phyloP scores from a whole-genome alignment of 106 monocot species.

The Amphibolis antarctica region DNA sequence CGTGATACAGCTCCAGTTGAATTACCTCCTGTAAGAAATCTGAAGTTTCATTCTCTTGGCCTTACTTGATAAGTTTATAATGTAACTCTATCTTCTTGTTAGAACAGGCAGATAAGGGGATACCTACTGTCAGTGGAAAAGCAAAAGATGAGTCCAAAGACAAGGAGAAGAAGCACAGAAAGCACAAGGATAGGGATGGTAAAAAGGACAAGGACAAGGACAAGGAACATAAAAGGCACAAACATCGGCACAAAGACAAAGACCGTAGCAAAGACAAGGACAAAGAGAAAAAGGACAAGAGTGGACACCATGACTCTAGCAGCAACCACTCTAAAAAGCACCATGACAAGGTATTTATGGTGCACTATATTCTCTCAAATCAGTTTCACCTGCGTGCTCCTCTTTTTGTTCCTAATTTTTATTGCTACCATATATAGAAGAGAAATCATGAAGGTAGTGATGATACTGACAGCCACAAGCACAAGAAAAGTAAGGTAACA shows the following conservation, averaged over 20 bases:
- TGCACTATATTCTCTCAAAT: neutral
- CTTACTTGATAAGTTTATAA: neutral
- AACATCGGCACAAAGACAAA: conserved; percentile 87
- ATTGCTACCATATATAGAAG: conserved; percentile 27
- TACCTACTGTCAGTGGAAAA: conserved; percentile 67
- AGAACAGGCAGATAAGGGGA: conserved; percentile 56
- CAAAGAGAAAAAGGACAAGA: conserved; percentile 81
- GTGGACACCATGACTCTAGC: conserved; percentile 49
- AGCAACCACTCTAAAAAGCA: conserved; percentile 63
- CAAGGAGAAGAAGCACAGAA: conserved; percentile 80
- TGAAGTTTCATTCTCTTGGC: conserved; percentile 2
- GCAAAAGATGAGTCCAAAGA: conserved; percentile 54
- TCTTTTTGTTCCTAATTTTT: neutral
- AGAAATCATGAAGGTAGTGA: conserved; percentile 58
- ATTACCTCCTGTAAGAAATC: conserved; percentile 62
- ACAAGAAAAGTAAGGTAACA: conserved; percentile 71
- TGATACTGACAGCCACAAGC: conserved; percentile 46
- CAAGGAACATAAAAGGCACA: conserved; percentile 93
- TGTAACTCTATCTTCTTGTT: neutral
- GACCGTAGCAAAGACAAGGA: conserved; percentile 82
- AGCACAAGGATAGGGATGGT: conserved; percentile 78
- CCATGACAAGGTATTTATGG: conserved; percentile 58
- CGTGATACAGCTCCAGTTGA: conserved; percentile 70
- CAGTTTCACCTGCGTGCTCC: neutral
- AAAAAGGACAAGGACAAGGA: conserved; percentile 85